Evolutionary conservation across 83 land plant genomes (phyloP), one percentile per base, ranked within the genome.

Genomic region (Thuja plicata): DNA sequence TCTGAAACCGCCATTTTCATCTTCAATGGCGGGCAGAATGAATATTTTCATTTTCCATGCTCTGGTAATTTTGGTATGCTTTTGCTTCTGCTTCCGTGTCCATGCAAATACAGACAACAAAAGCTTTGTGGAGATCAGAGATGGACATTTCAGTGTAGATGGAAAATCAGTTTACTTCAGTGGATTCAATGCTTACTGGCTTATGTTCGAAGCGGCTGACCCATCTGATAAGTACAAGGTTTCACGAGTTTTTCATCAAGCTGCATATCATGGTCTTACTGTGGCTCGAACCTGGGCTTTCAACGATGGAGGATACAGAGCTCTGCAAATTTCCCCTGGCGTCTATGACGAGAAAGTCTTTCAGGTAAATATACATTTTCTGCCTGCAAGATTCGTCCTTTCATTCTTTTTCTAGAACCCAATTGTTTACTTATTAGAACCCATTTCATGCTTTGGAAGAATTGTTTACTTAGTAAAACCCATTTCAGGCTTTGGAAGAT

Each of bases 211-310:
- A 50, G 94, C 90, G 6, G 89, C 92, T 21, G 93, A 95, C 21
- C 90, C 92, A 24, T 88, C 92, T 9, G 78, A 90, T 86, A 89
- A 92, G 76, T 24, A 71, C 38, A 91, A 89, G 38, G 93, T 94
- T 40, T 57, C 94, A 19, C 54, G 82, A 13, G 92, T 92, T n/a
- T 87, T 94, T n/a, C 70, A 89, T n/a, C 74, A 94, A 79, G 94
- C 97, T 40, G 89, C 92, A 3, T 43, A 73, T 13, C 84, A 92
- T 52, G 92, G 94, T 45, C 90, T 94, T 16, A 92, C 88, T 11
- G 91, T 93, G 54, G 94, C 87, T 19, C 90, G 97, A 38, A 94
- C 97, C 27, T 95, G 97, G 96, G 97, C 97, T 88, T 95, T 95
- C 88, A 93, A 90, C 41, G 97, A 95, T 88, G 96, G 95, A 45